Evolutionary conservation across 2,329 filamentous ascomycete species (phyloP).

Genomic region (Cadophora luteo-olivacea): DNA sequence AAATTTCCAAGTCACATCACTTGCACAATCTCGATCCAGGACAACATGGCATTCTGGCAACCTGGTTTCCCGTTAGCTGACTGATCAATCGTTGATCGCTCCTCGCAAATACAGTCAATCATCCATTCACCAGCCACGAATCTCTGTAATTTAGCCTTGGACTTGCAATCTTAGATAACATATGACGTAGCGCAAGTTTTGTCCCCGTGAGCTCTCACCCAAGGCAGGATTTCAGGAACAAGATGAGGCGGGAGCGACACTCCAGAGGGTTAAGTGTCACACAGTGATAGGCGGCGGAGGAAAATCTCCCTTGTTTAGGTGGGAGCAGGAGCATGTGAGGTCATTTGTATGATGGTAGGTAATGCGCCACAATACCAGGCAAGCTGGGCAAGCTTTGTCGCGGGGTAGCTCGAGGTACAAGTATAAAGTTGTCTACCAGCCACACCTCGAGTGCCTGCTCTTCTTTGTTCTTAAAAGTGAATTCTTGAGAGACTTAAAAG

Average conservation of each 20-base stretch:
- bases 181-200: not conserved
- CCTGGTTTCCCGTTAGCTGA: not conserved
- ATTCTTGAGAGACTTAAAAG: not conserved
- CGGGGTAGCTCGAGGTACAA: slow-evolving; percentile 20
- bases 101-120: not conserved
- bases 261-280: not conserved
- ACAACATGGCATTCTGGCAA: slow-evolving; percentile 13
- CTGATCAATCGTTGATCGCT: not conserved
- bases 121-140: not conserved
- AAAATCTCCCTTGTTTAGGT: slow-evolving; percentile 11
- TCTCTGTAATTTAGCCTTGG: not conserved
- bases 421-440: slow-evolving; percentile 18
- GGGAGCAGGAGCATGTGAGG: slow-evolving; percentile 10
- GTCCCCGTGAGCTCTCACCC: not conserved
- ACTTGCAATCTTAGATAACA: not conserved
- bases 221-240: slow-evolving; percentile 9
- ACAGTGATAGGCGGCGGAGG: slow-evolving; percentile 14
- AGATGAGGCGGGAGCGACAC: not conserved
- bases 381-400: not conserved
- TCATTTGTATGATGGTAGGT: slow-evolving; percentile 17
- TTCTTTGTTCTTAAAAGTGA: slow-evolving; percentile 4
- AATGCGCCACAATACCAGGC: slow-evolving; percentile 19
- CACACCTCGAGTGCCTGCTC: slow-evolving; percentile 16
- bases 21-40: not conserved
- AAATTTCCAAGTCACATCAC: not conserved